Evolutionary conservation across 176 grass and related monocot genomes (phyloP).

Genomic region (Puccinellia tenuiflora): DNA sequence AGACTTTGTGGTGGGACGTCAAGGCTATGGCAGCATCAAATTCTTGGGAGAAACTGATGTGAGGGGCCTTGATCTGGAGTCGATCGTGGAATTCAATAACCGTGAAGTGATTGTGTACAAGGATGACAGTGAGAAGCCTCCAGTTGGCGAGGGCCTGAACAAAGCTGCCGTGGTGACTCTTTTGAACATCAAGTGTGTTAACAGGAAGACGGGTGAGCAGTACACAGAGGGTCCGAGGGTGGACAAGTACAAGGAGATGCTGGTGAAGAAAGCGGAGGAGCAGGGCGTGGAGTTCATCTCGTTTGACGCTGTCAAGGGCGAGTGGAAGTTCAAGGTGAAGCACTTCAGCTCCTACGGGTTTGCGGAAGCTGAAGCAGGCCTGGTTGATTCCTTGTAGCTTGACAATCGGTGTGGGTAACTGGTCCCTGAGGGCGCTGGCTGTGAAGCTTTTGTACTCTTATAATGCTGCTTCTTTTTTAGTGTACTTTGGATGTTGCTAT

Average conservation of each 20-base stretch:
- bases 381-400: neutral
- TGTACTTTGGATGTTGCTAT: neutral
- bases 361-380: neutral
- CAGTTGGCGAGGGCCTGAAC: conserved; percentile 73
- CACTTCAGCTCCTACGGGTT: conserved; percentile 59
- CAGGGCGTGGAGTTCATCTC: conserved; percentile 81
- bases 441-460: neutral
- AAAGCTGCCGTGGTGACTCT: conserved; percentile 79
- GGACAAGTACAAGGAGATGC: conserved; percentile 71
- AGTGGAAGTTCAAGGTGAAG: conserved; percentile 93
- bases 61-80: conserved; percentile 65
- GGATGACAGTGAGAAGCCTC: conserved; percentile 70
- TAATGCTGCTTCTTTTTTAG: neutral
- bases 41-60: conserved; percentile 80
- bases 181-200: conserved; percentile 71
- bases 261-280: conserved; percentile 56
- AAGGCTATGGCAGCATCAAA: conserved; percentile 70
- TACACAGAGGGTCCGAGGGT: conserved; percentile 45
- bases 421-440: neutral
- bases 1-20: conserved; percentile 74
- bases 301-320: conserved; percentile 51
- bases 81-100: conserved; percentile 68
- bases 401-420: neutral
- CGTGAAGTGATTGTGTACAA: conserved; percentile 92
- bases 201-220: conserved; percentile 67